Evolutionary conservation across 495 filamentous ascomycete genomes (phyloP).

Genomic region (Aspergillus mulundensis): DNA sequence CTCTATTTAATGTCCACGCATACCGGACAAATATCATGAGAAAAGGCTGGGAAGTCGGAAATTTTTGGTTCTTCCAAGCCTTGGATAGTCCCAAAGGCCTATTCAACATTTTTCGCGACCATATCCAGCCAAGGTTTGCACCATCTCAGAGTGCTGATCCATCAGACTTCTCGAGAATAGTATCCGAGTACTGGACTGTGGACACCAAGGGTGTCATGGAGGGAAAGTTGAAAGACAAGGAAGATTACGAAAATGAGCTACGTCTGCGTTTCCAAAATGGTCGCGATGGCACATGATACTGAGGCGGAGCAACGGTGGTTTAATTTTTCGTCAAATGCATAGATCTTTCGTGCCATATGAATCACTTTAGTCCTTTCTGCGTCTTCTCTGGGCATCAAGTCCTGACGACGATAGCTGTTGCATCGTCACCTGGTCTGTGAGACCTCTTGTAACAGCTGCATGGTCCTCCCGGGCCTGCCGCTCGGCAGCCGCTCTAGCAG

Average conservation of each 20-base stretch:
- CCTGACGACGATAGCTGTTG: too few relatives aligned
- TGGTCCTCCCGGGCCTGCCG: too few relatives aligned
- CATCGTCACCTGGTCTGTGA: too few relatives aligned
- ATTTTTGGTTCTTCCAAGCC: conserved; percentile 28
- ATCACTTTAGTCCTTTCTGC: too few relatives aligned
- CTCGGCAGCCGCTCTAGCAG: too few relatives aligned
- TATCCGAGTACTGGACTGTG: conserved; percentile 13
- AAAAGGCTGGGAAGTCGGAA: conserved; percentile 16
- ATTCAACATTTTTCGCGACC: conserved; percentile 14
- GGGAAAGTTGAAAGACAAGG: conserved; percentile 15
- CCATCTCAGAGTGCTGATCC: conserved; percentile 4
- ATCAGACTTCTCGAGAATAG: conserved; percentile 9
- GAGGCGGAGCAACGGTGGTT: too few relatives aligned
- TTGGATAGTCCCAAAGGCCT: conserved; percentile 16
- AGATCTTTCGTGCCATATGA: too few relatives aligned
- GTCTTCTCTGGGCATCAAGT: too few relatives aligned
- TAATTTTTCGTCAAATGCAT: too few relatives aligned
- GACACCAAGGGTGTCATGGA: conserved; percentile 10
- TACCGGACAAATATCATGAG: conserved; percentile 14
- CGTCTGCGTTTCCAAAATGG: neutral
- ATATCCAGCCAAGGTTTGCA: conserved; percentile 17
- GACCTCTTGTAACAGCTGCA: too few relatives aligned
- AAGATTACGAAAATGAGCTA: conserved; percentile 13
- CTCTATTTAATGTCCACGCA: neutral
- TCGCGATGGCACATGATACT: conserved; percentile 4